Conservation (phyloP, 345 rosid species). For the Brassica carinata region DNA sequence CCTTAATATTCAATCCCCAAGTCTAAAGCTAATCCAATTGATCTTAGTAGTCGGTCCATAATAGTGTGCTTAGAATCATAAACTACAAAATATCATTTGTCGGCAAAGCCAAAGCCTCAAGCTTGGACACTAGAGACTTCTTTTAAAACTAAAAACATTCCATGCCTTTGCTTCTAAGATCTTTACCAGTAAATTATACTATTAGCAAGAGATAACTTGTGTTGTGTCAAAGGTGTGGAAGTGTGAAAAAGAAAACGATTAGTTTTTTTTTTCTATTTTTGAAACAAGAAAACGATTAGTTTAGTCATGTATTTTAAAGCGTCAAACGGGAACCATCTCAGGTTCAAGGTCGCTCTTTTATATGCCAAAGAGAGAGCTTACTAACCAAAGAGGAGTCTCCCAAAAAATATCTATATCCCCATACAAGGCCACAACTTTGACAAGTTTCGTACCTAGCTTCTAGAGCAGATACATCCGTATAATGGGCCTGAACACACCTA, state of each 20-base stretch:
- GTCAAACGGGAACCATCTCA: neutral
- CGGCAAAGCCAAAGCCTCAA: slow-evolving; percentile 6
- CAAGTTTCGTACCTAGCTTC: neutral
- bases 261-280: neutral
- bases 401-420: neutral
- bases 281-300: neutral
- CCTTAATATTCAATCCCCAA: neutral
- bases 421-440: neutral
- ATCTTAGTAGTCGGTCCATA: neutral
- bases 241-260: neutral
- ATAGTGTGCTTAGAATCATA: neutral
- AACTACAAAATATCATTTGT: slow-evolving; percentile 6
- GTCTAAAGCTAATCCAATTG: slow-evolving; percentile 8
- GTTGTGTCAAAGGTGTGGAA: neutral
- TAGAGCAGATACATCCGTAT: neutral
- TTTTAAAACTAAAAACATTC: neutral
- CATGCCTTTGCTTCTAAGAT: neutral
- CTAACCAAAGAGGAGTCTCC: neutral
- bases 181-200: neutral
- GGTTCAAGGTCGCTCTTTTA: no score
- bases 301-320: neutral
- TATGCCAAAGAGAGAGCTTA: no score
- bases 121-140: neutral
- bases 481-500: neutral
- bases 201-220: neutral